Conservation (phyloP, 192 early-diverging fungal genomes). For the Coemansia nantahalensis region DNA sequence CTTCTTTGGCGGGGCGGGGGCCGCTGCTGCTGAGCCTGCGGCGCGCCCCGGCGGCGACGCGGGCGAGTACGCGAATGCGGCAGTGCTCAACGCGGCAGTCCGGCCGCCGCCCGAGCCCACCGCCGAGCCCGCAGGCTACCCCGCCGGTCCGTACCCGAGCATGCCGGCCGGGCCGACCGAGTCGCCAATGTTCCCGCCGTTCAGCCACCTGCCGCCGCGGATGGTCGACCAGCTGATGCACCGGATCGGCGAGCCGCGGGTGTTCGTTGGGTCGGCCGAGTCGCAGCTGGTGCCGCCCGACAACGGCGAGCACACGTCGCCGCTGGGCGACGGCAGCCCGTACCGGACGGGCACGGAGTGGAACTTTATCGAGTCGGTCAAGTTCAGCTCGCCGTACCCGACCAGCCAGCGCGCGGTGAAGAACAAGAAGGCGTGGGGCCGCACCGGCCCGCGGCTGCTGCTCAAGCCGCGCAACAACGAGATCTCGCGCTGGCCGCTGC, state of each 20-base stretch:
- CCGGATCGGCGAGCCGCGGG: slow-evolving; percentile 48
- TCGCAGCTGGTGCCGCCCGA: slow-evolving; percentile 24
- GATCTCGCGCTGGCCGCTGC: slow-evolving; percentile 37
- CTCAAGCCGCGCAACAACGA: slow-evolving; percentile 20
- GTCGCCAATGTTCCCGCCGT: slow-evolving; percentile 48
- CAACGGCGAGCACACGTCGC: slow-evolving; percentile 17
- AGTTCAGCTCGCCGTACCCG: slow-evolving; percentile 52
- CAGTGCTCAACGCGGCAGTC: neutral
- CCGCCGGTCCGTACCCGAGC: no score
- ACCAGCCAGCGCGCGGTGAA: slow-evolving; percentile 15
- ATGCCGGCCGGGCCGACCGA: neutral
- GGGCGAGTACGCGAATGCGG: neutral
- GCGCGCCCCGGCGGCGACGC: neutral
- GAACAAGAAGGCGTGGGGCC: slow-evolving; percentile 18
- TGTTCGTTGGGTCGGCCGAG: slow-evolving; percentile 35
- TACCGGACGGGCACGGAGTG: slow-evolving; percentile 52
- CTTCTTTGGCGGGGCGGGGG: neutral
- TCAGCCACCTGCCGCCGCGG: slow-evolving; percentile 48
- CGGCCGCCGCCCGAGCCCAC: slow-evolving; percentile 2
- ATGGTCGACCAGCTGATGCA: slow-evolving; percentile 44
- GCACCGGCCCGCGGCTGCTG: slow-evolving; percentile 12
- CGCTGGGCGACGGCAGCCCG: slow-evolving; percentile 25
- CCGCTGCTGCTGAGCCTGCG: neutral
- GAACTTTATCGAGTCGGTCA: slow-evolving; percentile 39
- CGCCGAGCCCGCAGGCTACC: neutral